These are phyloP conservation scores for Fusarium pseudograminearum DNA, from an alignment of 2,329 filamentous ascomycete species.

Conservation along the genomic window DNA sequence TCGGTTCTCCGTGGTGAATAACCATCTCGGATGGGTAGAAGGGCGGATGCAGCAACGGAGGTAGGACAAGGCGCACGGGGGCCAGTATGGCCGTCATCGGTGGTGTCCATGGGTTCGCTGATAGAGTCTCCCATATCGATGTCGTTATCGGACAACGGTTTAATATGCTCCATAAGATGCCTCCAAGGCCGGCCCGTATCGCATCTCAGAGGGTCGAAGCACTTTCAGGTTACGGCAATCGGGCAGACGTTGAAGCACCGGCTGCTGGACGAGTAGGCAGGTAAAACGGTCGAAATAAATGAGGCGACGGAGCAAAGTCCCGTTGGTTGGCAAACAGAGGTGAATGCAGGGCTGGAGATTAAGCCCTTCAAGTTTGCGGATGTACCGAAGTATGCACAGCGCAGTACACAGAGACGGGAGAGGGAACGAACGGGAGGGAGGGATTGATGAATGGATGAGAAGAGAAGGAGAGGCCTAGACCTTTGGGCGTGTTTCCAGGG, in stretches of 20 bases:
- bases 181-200: constrained; percentile 38
- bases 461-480: constrained; percentile 43
- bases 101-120: constrained; percentile 46
- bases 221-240: not conserved
- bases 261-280: constrained; percentile 1
- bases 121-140: constrained; percentile 41
- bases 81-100: constrained; percentile 37
- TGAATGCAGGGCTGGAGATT: constrained; percentile 22
- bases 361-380: constrained; percentile 13
- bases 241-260: not conserved
- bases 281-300: not conserved
- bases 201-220: constrained; percentile 41
- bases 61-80: constrained; percentile 37
- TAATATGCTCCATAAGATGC: constrained; percentile 43
- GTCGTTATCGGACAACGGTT: constrained; percentile 40
- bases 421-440: constrained; percentile 33
- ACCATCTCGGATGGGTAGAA: constrained; percentile 43
- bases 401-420: constrained; percentile 20
- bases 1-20: constrained; percentile 38
- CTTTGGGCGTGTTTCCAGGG: constrained; percentile 31
- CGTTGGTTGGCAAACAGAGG: constrained; percentile 14
- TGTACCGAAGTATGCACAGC: not conserved
- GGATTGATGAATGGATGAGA: constrained; percentile 29
- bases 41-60: constrained; percentile 37
- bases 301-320: constrained; percentile 12